These are phyloP conservation scores for Aspergillus fructus DNA, from an alignment of 2,329 filamentous ascomycete species.

Conservation along the genomic window DNA sequence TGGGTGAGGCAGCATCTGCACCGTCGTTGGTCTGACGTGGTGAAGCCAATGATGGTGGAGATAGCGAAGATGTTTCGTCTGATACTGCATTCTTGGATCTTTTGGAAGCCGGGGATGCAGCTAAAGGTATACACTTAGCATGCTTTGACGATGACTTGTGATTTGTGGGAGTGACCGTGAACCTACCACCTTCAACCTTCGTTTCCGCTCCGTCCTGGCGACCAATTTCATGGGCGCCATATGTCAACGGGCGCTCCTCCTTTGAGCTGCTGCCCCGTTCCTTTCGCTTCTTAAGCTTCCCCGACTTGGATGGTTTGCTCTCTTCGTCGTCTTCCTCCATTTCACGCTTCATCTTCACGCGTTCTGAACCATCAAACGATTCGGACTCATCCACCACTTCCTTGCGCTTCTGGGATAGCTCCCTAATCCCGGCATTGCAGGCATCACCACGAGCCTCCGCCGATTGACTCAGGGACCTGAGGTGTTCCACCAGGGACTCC, in stretches of 20 bases:
- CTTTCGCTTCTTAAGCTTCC: constrained; percentile 78
- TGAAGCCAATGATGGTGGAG: constrained; percentile 43
- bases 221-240: constrained; percentile 63
- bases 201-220: constrained; percentile 64
- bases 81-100: constrained; percentile 38
- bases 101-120: constrained; percentile 40
- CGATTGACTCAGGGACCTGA: constrained; percentile 57
- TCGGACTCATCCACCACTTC: constrained; percentile 55
- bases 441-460: constrained; percentile 58
- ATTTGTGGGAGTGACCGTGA: not conserved
- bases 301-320: constrained; percentile 50
- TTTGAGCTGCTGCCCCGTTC: constrained; percentile 59
- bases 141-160: not conserved
- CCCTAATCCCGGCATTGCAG: constrained; percentile 60
- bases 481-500: constrained; percentile 52
- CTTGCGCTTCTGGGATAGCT: constrained; percentile 59
- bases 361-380: constrained; percentile 42
- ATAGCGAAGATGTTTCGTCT: constrained; percentile 40
- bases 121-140: constrained; percentile 20
- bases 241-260: constrained; percentile 59
- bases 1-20: constrained; percentile 61
- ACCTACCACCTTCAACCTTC: constrained; percentile 55
- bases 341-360: constrained; percentile 46
- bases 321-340: constrained; percentile 46
- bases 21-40: constrained; percentile 44